Base-by-base conservation (phyloP, 352 stramenopile species). In the Phytophthora litchii region DNA sequence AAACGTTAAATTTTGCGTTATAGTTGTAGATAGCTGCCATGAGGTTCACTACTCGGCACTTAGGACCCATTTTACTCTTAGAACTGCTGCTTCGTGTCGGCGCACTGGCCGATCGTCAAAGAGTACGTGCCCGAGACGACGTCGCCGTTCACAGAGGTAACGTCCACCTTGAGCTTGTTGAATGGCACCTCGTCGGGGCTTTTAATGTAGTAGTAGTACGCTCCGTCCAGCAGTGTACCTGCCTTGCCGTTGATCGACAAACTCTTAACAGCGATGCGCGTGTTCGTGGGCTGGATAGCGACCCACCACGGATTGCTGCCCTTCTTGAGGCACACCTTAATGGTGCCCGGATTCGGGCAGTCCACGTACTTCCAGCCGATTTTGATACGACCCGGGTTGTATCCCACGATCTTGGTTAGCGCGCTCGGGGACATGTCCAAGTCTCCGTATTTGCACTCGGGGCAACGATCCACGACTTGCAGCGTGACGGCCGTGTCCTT, bases 341-440 rank as follows among this genome's bases (percentile, higher is more conserved):
- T 69, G 53, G 54, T 69, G 46, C 53, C 60, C 40, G 60, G 60
- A 38, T 50, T 64, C 7, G 60, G 60, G 42, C 60, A 69, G 53
- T 69, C 60, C 8, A 69, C 60, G 60, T 60, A 69, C 53, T 59
- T 64, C 60, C 60, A 69, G 53, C 60, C 53, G 32, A 69, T 69
- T 59, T 64, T 64, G 35, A 69, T 64, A 16, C 60, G 60, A n/a
- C 60, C 54, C 12, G 60, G 60, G 46, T 69, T 64, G 53, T 58
- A 34, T 37, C 60, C 60, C 4, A 64, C 54, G 46, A 69, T 69
- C 32, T 68, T 68, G 53, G 54, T 68, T 13, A 68, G 35, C 4
- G 60, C 60, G 12, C 46, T 58, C 2, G 60, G 53, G 17, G 60
- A 68, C 60, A 68, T 68, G 53, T 68, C 60, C 5, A 68, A 34